Evolutionary conservation across 2,329 filamentous ascomycete genomes (phyloP).

Genomic region (Sporothrix brasiliensis): DNA sequence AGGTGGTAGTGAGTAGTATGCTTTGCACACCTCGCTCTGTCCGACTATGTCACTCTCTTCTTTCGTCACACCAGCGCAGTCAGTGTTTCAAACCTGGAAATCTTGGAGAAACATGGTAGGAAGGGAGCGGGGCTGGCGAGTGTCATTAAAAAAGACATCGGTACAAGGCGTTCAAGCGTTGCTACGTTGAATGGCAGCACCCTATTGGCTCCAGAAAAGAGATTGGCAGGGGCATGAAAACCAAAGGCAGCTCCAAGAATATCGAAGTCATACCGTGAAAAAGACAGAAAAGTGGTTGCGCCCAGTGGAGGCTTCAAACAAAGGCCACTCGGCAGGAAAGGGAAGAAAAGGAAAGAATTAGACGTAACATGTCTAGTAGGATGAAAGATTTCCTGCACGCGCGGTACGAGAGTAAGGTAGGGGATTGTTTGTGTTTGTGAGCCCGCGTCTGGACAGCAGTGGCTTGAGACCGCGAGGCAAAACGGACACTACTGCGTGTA

Average conservation of each 20-base stretch:
- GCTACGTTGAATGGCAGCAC: slow-evolving; percentile 24
- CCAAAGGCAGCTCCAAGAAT: not conserved
- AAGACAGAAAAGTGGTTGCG: not conserved
- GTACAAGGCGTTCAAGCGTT: slow-evolving; percentile 15
- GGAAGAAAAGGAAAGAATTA: not conserved
- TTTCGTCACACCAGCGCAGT: not conserved
- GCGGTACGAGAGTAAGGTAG: not conserved
- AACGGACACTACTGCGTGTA: slow-evolving; percentile 20
- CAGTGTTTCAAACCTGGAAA: slow-evolving; percentile 27
- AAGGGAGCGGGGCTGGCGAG: slow-evolving; percentile 10
- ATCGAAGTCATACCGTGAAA: not conserved
- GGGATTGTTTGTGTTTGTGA: not conserved
- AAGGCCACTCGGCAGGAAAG: slow-evolving; percentile 9
- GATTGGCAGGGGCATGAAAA: slow-evolving; percentile 21
- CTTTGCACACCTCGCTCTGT: not conserved
- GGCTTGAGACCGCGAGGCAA: slow-evolving; percentile 21
- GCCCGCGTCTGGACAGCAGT: slow-evolving; percentile 3
- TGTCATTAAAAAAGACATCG: not conserved
- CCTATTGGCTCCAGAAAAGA: slow-evolving; percentile 23
- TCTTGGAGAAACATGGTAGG: not conserved
- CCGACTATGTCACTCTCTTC: not conserved
- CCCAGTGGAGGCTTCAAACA: not conserved
- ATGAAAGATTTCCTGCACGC: slow-evolving; percentile 18
- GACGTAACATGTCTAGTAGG: slow-evolving; percentile 7
- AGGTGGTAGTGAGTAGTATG: slow-evolving; percentile 17